A percentile compares a stretch with the other conserved stretches of the same genome.
phyloP scores from a whole-genome alignment of 495 filamentous ascomycete genomes.

The Penicillium pancosmium region DNA sequence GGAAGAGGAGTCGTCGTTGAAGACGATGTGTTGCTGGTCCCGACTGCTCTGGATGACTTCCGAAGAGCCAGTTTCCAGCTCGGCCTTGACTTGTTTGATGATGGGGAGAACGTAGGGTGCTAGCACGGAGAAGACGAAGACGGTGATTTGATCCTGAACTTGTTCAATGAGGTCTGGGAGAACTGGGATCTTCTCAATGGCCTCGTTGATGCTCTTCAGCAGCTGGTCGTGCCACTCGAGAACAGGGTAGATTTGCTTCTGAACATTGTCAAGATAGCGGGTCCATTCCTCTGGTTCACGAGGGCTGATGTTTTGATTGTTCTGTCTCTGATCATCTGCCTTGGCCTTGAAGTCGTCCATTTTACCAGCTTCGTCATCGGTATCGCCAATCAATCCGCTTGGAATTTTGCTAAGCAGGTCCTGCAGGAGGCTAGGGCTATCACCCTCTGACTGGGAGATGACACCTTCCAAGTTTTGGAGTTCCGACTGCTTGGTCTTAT shows the following conservation, averaged over 20 bases:
- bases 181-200: constrained; percentile 79
- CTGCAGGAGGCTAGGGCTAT: constrained; percentile 63
- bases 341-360: constrained; percentile 68
- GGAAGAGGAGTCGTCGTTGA: constrained; percentile 70
- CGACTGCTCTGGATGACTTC: constrained; percentile 82
- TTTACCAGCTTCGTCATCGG: constrained; percentile 62
- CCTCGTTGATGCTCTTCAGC: constrained; percentile 73
- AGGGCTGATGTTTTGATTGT: constrained; percentile 62
- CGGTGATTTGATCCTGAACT: constrained; percentile 73
- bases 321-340: constrained; percentile 56
- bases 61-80: constrained; percentile 79
- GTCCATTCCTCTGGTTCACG: constrained; percentile 78
- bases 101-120: constrained; percentile 86
- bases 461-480: constrained; percentile 79
- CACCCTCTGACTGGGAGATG: constrained; percentile 59
- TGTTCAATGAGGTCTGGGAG: constrained; percentile 78
- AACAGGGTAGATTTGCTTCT: constrained; percentile 77
- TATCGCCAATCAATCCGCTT: constrained; percentile 69
- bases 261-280: constrained; percentile 63
- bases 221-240: constrained; percentile 88
- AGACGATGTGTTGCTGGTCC: constrained; percentile 81
- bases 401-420: constrained; percentile 79
- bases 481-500: constrained; percentile 87
- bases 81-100: constrained; percentile 79
- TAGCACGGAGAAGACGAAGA: constrained; percentile 84